These are phyloP conservation scores for Stevia rebaudiana DNA, from an alignment of 140 eudicot species.

Conservation along the genomic window DNA sequence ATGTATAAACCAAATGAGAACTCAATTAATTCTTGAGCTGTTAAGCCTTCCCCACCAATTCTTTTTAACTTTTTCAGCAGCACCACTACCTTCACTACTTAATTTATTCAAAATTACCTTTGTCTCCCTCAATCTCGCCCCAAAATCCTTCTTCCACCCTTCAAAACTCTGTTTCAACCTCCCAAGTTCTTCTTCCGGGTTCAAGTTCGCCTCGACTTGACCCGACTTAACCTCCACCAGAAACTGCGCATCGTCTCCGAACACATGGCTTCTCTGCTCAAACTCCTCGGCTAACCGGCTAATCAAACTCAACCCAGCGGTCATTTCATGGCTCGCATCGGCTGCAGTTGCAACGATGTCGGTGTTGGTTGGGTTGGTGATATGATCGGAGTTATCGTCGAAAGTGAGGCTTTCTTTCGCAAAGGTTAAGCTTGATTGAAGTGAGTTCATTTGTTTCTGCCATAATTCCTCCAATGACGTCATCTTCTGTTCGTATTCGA, in stretches of 20 bases:
- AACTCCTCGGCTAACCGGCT: conserved; percentile 49
- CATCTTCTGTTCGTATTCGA: conserved; percentile 81
- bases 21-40: conserved; percentile 56
- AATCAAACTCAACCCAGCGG: conserved; percentile 22
- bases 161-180: conserved; percentile 49
- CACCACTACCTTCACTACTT: conserved; percentile 29
- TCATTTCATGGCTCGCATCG: conserved; percentile 22
- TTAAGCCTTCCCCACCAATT: conserved; percentile 92
- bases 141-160: conserved; percentile 66
- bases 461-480: conserved; percentile 86
- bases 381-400: conserved; percentile 47
- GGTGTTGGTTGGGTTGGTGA: conserved; percentile 25
- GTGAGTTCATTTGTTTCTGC: conserved; percentile 88
- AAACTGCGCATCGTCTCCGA: conserved; percentile 48
- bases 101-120: conserved; percentile 41
- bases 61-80: conserved; percentile 46
- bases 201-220: conserved; percentile 26
- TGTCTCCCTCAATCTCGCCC: conserved; percentile 46
- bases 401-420: conserved; percentile 65
- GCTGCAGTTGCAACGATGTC: conserved; percentile 17
- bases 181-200: conserved; percentile 48
- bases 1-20: too few relatives aligned
- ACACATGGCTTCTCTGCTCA: conserved; percentile 52
- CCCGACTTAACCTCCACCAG: conserved; percentile 46
- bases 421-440: conserved; percentile 65